Conservation (phyloP, 192 early-diverging fungal species). For the Coemansia sp. region DNA sequence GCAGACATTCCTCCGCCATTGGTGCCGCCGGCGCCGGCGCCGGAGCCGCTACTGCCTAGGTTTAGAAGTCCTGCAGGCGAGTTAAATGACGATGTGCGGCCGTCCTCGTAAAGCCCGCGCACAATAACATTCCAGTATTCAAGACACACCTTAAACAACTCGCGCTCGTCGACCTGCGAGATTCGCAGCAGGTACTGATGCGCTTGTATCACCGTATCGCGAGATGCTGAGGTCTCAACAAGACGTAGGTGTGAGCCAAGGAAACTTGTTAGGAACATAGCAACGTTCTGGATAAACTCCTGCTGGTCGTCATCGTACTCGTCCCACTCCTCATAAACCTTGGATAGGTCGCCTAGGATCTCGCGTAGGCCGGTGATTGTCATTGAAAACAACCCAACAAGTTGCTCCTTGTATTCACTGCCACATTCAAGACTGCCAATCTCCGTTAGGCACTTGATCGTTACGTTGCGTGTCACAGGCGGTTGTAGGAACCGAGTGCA, state of each 20-base stretch:
- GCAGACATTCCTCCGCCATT: constrained; percentile 25
- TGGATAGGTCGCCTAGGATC: constrained; percentile 56
- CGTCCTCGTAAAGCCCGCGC: constrained; percentile 86
- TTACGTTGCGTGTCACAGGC: constrained; percentile 85
- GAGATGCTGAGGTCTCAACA: constrained; percentile 60
- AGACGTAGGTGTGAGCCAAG: constrained; percentile 75
- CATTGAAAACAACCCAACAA: constrained; percentile 83
- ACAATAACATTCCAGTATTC: constrained; percentile 97
- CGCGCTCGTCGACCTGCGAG: constrained; percentile 90
- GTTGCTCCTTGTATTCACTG: constrained; percentile 80
- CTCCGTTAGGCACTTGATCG: constrained; percentile 96
- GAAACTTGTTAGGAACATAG: constrained; percentile 87
- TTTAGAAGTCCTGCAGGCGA: constrained; percentile 29
- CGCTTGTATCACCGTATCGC: constrained; percentile 64
- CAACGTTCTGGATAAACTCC: constrained; percentile 95
- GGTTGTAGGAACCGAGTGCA: constrained; percentile 80
- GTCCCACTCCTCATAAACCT: constrained; percentile 79
- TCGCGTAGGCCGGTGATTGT: constrained; percentile 61
- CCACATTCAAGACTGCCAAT: constrained; percentile 85
- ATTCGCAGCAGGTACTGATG: constrained; percentile 91
- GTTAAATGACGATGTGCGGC: constrained; percentile 48
- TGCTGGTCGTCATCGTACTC: constrained; percentile 84
- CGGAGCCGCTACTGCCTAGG: constrained; percentile 37
- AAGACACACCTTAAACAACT: constrained; percentile 96
- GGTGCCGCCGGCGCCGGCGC: constrained; percentile 18